Base-by-base conservation (phyloP, 2,329 filamentous ascomycete species). In the Hirsutella rhossiliensis region DNA sequence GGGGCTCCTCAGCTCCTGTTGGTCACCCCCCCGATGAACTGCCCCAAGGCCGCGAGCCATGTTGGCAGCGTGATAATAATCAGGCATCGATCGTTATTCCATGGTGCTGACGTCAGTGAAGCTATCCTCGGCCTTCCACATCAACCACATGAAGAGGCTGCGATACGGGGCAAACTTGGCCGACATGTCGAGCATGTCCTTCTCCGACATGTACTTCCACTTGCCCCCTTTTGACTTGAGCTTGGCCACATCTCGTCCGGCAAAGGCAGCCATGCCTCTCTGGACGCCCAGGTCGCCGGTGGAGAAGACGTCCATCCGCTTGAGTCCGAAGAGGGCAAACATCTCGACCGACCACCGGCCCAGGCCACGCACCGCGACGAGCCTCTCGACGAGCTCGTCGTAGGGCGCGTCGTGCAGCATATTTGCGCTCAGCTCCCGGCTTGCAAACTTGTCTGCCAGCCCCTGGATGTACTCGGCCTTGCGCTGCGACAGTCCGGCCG, bases 141-240 rank as follows among this genome's bases (percentile, higher is more conserved):
- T 94, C 60, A 94, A 94, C 89, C 89, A 96, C 89, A 96, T 96
- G 57, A 95, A 95, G 38, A 96, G 61, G 54, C 83, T 92, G 57
- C 89, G 82, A 64, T 94, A 97, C 4, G 90, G 92, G 46, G 75
- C 74, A 62, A 94, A 98, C 57, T 72, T 78, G 45, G 82, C 84
- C 12, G 87, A 81, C 50, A 87, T 72, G 51, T 88, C 84, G 48
- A 83, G 61, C 92, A 98, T 97, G 48, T 97, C 92, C 59, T 80
- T 76, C 66, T 97, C 92, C 31, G 75, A 76, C 88, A 97, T 95
- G 62, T 97, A 98, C 69, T 97, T 97, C 83, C 88, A 97, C 68
- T 97, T 97, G 38, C 86, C 85, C 29, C 82, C 82, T 23, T 80
- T 80, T 31, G 67, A 70, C 66, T 94, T 96, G 47, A 96, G 66